Evolutionary conservation across 1,284 basidiomycete species (phyloP), one percentile per base, ranked within the genome.

Genomic region (Tylopilus sp.): DNA sequence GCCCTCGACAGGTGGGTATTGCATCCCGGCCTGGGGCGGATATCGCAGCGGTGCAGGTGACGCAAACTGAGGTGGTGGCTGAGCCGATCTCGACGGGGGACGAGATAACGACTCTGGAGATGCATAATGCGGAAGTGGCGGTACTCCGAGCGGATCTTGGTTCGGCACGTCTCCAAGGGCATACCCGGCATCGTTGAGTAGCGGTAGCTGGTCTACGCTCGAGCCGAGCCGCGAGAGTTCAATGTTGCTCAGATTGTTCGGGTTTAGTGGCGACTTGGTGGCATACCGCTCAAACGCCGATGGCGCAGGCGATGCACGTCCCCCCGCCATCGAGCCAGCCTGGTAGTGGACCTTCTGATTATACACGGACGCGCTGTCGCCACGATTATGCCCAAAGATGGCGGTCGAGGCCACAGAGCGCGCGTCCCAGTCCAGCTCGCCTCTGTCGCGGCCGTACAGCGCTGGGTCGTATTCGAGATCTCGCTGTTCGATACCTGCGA

Each of bases 351-450:
- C 73, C 58, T 77, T 78, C 40, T 69, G 64, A 24, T 74, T 72
- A 32, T 76, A 71, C 11, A 75, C 56, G 2, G 77, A 75, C 1
- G 76, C 70, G n/a, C 58, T 70, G 24, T 68, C 70, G 8, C 43
- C 56, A 4, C 53, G 65, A 31, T 69, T 68, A 53, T 77, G 74
- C 15, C 70, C 74, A 50, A 88, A 73, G 36, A 85, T 61, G 31
- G 74, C 77, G 5, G 81, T 76, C 8, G 88, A 85, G 10, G 84
- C 76, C 49, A 90, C 75, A 0, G 88, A 90, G 14, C 83, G 82
- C 39, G 78, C 74, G 61, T 92, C 89, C 89, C 88, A 92, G 62
- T 92, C 89, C 48, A 83, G 63, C 64, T 92, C 90, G 40, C 88
- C 90, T 56, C 87, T 78, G 65, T 92, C 89, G 25, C 88, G 84